Evolutionary conservation across 495 filamentous ascomycete genomes (phyloP).

Genomic region (Neurospora sp.): DNA sequence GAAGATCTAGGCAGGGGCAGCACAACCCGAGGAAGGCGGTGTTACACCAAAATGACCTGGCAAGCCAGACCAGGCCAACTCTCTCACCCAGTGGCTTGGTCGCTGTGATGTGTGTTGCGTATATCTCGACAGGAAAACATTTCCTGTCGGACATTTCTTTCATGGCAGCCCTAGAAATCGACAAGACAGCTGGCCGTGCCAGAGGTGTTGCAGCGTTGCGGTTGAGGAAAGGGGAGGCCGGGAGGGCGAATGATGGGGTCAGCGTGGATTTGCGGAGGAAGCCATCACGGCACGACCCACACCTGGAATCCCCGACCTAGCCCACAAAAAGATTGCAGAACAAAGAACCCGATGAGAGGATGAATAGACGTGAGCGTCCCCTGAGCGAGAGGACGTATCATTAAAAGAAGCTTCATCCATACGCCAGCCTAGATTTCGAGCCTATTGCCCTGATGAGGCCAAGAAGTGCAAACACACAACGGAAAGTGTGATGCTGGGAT

Average conservation of each 20-base stretch:
- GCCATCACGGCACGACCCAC: neutral
- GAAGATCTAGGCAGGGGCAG: neutral
- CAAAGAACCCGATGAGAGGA: neutral
- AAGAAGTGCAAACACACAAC: slow-evolving; percentile 5
- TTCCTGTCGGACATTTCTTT: neutral
- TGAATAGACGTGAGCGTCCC: neutral
- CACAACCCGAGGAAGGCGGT: neutral
- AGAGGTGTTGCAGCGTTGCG: neutral
- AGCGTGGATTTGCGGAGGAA: neutral
- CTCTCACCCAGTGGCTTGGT: neutral
- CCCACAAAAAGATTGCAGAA: neutral
- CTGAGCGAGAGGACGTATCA: neutral
- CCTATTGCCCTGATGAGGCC: neutral
- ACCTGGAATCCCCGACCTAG: neutral
- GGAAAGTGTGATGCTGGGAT: slow-evolving; percentile 1
- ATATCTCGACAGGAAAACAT: neutral
- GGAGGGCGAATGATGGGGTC: neutral
- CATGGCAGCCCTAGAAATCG: neutral
- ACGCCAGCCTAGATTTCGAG: neutral
- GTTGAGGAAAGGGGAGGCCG: neutral
- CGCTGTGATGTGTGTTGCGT: neutral
- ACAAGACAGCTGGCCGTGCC: neutral
- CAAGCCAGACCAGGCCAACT: neutral
- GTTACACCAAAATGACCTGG: neutral
- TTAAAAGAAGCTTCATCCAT: neutral